These are phyloP conservation scores for Diaporthe capsici DNA, from an alignment of 2,329 filamentous ascomycete species.

Conservation along the genomic window DNA sequence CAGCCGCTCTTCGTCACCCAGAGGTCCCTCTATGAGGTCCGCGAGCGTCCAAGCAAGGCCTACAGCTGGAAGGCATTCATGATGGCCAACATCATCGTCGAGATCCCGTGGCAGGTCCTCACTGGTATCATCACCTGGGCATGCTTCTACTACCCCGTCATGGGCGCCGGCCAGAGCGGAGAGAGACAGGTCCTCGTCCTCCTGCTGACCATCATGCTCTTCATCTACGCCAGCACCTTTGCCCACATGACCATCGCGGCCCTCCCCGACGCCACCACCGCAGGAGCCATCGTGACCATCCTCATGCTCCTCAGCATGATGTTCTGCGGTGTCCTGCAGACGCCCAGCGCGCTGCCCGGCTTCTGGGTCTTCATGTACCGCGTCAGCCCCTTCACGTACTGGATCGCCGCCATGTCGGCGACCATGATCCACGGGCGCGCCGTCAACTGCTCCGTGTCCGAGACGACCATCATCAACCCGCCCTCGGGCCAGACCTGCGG, in stretches of 20 bases:
- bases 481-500: conserved; percentile 74
- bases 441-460: conserved; percentile 66
- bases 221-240: conserved; percentile 81
- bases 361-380: conserved; percentile 88
- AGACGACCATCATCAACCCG: conserved; percentile 75
- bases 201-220: conserved; percentile 74
- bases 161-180: conserved; percentile 59
- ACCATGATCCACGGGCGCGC: conserved; percentile 72
- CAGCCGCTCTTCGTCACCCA: conserved; percentile 85
- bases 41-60: conserved; percentile 80
- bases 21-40: conserved; percentile 81
- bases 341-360: conserved; percentile 69
- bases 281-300: conserved; percentile 73
- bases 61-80: conserved; percentile 85
- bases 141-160: conserved; percentile 77
- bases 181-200: conserved; percentile 76
- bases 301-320: conserved; percentile 71
- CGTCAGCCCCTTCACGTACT: conserved; percentile 77
- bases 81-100: conserved; percentile 78
- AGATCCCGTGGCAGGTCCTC: conserved; percentile 79
- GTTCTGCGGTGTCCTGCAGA: conserved; percentile 76
- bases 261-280: conserved; percentile 77
- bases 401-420: conserved; percentile 76
- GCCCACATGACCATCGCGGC: conserved; percentile 81
- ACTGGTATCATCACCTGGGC: conserved; percentile 74